These are phyloP conservation scores for Volvariella surrecta DNA, from an alignment of 1,284 basidiomycete species.

Conservation along the genomic window DNA sequence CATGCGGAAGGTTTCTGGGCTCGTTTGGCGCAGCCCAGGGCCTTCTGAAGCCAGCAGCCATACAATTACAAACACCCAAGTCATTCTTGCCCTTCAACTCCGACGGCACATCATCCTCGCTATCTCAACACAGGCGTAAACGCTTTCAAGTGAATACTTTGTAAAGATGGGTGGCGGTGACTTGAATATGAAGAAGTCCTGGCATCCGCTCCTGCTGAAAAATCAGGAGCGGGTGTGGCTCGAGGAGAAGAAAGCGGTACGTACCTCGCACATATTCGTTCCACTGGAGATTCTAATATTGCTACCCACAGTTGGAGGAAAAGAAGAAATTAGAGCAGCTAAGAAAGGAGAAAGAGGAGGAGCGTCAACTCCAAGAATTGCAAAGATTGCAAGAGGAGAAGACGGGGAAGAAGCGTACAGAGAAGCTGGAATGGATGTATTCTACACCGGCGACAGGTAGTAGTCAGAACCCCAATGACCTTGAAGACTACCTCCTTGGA, in stretches of 20 bases:
- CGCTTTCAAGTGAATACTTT: slow-evolving; percentile 15
- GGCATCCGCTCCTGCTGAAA: slow-evolving; percentile 96
- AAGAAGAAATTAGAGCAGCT: slow-evolving; percentile 97
- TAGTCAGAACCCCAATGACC: slow-evolving; percentile 78
- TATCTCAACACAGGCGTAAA: slow-evolving; percentile 8
- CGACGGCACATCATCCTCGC: slow-evolving; percentile 8
- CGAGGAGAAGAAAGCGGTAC: slow-evolving; percentile 90
- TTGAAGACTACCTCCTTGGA: slow-evolving; percentile 96
- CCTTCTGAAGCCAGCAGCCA: background rate
- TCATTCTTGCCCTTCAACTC: slow-evolving; percentile 1
- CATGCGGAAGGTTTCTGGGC: background rate
- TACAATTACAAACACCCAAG: background rate
- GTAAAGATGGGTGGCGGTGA: slow-evolving; percentile 92
- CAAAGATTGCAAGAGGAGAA: slow-evolving; percentile 91
- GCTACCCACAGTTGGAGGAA: slow-evolving; percentile 71
- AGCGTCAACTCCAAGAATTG: slow-evolving; percentile 92
- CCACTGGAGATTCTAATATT: slow-evolving; percentile 1
- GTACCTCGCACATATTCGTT: slow-evolving; percentile 19
- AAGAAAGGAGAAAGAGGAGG: slow-evolving; percentile 95
- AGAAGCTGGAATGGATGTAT: slow-evolving; percentile 99
- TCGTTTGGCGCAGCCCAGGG: background rate
- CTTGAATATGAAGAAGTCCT: slow-evolving; percentile 96
- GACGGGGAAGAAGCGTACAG: slow-evolving; percentile 89
- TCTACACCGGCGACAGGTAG: slow-evolving; percentile 85
- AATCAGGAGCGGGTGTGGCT: slow-evolving; percentile 99